Evolutionary conservation across 129 eudicot genomes (phyloP), one percentile per base, ranked within the genome.

Genomic region (Escallonia herrerae): DNA sequence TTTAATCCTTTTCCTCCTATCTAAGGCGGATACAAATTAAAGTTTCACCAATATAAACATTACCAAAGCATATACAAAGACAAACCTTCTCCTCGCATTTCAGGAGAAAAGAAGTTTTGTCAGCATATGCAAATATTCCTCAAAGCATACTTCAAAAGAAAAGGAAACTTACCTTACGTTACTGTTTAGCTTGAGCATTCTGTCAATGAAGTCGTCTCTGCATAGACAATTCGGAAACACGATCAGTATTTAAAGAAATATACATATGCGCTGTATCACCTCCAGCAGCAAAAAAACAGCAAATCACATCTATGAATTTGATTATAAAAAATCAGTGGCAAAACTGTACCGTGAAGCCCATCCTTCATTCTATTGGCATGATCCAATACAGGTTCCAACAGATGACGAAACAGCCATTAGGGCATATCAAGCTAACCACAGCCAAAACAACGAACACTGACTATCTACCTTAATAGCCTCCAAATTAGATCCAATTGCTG

Each of bases 141-240:
- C 46, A 51, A 60, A 49, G 38, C 22, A 15, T 8, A 33, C 10
- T 4, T 4, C 12, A 57, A 6, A 9, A 39, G 40, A 44, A 8
- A 22, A 49, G 14, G 60, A 45, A 46, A 71, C 69, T 37, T 65
- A 82, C 95, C 97, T 86, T 56, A 87, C 84, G 53, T 61, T 40
- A 52, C 79, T 77, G 70, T 90, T 90, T 52, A 90, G 72, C 73
- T 80, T 84, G 62, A 87, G 74, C 91, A 87, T 90, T 62, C 78
- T 76, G 48, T 66, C 70, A 68, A 87, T 82, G 64, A 90, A 87
- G 40, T 75, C 85, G 71, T 82, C 95, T 69, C 97, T 90, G 76
- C 73, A 80, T 8, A 49, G 43, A 56, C 58, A 56, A 72, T 52
- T 9, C 58, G 38, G 5, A 42, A 40, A 53, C 6, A 57, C 50